These are phyloP conservation scores for Biscogniauxia marginata DNA, from an alignment of 2,329 filamentous ascomycete species.

Conservation along the genomic window DNA sequence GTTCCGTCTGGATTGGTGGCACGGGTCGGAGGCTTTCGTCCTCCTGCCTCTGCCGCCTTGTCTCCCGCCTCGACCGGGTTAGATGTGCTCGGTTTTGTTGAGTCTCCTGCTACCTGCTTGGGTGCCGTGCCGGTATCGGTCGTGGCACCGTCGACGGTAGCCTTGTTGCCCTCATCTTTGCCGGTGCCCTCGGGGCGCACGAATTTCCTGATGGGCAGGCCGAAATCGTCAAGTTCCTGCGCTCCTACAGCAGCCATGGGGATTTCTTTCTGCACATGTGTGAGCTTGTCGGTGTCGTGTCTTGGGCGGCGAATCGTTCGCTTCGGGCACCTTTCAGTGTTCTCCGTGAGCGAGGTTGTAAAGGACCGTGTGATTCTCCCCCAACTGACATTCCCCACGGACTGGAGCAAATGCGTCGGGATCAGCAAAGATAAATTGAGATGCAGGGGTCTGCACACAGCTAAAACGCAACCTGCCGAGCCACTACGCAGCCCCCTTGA, in stretches of 20 bases:
- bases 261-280: slow-evolving; percentile 30
- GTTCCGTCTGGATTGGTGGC: slow-evolving; percentile 20
- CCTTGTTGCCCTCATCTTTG: slow-evolving; percentile 7
- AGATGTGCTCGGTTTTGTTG: slow-evolving; percentile 8
- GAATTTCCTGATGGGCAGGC: slow-evolving; percentile 60
- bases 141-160: slow-evolving; percentile 7
- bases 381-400: not conserved
- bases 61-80: not conserved
- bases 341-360: too few relatives aligned
- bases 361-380: too few relatives aligned
- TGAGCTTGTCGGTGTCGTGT: slow-evolving; percentile 15
- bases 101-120: slow-evolving; percentile 8
- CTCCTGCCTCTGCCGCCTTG: slow-evolving; percentile 9
- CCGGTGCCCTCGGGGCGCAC: slow-evolving; percentile 30
- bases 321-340: too few relatives aligned
- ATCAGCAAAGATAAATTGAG: not conserved
- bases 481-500: not conserved
- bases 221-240: slow-evolving; percentile 67
- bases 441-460: not conserved
- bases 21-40: slow-evolving; percentile 13
- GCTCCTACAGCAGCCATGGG: slow-evolving; percentile 32
- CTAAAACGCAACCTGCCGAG: not conserved
- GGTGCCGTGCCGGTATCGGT: not conserved
- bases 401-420: not conserved
- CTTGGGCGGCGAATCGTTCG: not conserved